A percentile compares a stretch with the other conserved stretches of the same genome.
Conservation (phyloP, 1,284 basidiomycete genomes). For the Ganoderma meredithae region DNA sequence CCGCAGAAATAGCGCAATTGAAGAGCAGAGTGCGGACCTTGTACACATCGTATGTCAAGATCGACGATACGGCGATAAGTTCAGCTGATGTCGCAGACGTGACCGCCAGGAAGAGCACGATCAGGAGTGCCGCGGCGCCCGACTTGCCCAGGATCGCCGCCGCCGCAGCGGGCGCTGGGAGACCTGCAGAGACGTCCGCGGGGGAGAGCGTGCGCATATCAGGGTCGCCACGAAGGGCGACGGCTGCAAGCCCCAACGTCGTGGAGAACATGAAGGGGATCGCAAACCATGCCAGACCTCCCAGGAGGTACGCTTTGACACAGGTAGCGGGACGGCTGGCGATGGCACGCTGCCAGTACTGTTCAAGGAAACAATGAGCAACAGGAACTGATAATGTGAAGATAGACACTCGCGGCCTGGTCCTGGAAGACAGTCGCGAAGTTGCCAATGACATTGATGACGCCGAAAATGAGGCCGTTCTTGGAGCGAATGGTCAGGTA, state of each 20-base stretch:
- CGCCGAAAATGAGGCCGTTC: constrained; percentile 87
- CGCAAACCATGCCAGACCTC: constrained; percentile 90
- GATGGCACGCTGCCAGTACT: constrained; percentile 88
- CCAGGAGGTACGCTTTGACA: constrained; percentile 88
- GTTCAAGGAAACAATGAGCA: not conserved
- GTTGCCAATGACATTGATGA: constrained; percentile 87
- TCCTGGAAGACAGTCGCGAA: constrained; percentile 63
- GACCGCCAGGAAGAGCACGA: constrained; percentile 84
- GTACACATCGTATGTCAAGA: constrained; percentile 85
- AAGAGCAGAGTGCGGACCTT: constrained; percentile 43
- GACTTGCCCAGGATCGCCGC: constrained; percentile 79
- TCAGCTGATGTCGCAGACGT: constrained; percentile 91
- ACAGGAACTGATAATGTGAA: not conserved
- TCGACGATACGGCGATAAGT: constrained; percentile 85
- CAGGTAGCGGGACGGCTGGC: constrained; percentile 84
- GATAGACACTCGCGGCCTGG: constrained; percentile 38
- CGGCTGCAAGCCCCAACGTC: constrained; percentile 84
- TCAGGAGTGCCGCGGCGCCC: constrained; percentile 75
- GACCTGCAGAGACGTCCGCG: constrained; percentile 80
- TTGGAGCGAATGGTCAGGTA: constrained; percentile 84
- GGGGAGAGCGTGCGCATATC: constrained; percentile 65
- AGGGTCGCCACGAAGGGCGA: constrained; percentile 79
- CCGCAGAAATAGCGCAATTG: no score
- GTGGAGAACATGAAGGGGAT: constrained; percentile 85
- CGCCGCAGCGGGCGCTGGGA: constrained; percentile 85